Evolutionary conservation across 2,329 filamentous ascomycete species (phyloP).

Genomic region (Sarocladiaceae sp.): DNA sequence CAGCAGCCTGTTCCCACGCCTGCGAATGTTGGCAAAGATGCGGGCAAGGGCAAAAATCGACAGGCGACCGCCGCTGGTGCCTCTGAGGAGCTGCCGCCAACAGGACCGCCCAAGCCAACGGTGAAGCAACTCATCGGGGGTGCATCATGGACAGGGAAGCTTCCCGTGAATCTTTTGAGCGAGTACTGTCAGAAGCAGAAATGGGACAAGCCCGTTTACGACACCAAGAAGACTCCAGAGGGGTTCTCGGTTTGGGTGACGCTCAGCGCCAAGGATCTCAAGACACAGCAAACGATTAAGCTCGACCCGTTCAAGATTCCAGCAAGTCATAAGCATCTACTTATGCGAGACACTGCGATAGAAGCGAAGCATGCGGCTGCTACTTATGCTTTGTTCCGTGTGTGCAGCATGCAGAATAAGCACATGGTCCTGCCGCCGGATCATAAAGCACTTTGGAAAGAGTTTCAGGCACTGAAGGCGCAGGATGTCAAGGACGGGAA

Average conservation of each 20-base stretch:
- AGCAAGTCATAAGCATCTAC: conserved; percentile 66
- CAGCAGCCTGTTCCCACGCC: conserved; percentile 28
- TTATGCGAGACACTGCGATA: conserved; percentile 69
- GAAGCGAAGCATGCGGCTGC: conserved; percentile 93
- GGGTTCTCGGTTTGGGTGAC: conserved; percentile 79
- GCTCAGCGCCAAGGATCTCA: conserved; percentile 66
- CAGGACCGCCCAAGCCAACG: conserved; percentile 52
- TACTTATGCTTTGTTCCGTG: conserved; percentile 82
- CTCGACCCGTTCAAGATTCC: conserved; percentile 81
- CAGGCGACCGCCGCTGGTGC: conserved; percentile 18
- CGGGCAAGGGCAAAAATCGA: conserved; percentile 36
- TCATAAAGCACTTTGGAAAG: conserved; percentile 86
- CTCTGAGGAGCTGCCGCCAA: conserved; percentile 25
- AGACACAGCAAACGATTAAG: conserved; percentile 70
- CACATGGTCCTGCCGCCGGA: conserved; percentile 90
- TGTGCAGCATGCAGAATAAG: conserved; percentile 93
- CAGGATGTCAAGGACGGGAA: conserved; percentile 70
- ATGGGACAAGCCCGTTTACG: conserved; percentile 92
- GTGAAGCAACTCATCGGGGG: conserved; percentile 84
- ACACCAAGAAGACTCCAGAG: conserved; percentile 66
- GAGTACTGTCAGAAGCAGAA: conserved; percentile 95
- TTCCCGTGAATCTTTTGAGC: conserved; percentile 86
- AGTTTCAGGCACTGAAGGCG: conserved; percentile 76
- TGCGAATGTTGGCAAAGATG: conserved; percentile 40
- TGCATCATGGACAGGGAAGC: conserved; percentile 93